Evolutionary conservation across 1,284 basidiomycete species (phyloP).

Genomic region (Fistulinella staudtii): DNA sequence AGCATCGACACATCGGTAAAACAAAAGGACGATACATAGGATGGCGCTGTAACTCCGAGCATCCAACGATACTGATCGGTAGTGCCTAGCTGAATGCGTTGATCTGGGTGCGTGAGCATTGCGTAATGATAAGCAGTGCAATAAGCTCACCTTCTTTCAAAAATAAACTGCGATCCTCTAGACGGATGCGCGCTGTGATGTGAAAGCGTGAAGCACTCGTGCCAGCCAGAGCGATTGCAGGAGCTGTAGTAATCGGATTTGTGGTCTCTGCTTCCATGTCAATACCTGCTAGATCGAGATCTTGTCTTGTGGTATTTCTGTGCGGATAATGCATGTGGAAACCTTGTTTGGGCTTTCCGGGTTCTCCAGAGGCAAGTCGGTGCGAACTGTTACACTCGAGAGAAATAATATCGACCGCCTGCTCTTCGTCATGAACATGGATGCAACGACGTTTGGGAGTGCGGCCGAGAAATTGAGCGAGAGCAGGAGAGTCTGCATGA

Average conservation of each 20-base stretch:
- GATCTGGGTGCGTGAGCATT: slow-evolving; percentile 34
- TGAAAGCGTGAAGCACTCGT: slow-evolving; percentile 55
- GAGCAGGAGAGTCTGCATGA: slow-evolving; percentile 65
- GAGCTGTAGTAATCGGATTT: slow-evolving; percentile 1
- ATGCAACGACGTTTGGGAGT: slow-evolving; percentile 53
- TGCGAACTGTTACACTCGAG: slow-evolving; percentile 7
- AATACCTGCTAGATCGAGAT: slow-evolving; percentile 30
- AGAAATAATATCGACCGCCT: slow-evolving; percentile 37
- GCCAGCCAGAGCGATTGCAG: slow-evolving; percentile 15
- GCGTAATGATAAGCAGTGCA: background rate
- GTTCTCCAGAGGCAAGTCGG: slow-evolving; percentile 1
- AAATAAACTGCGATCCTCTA: slow-evolving; percentile 63
- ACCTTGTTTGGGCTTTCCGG: slow-evolving; percentile 27
- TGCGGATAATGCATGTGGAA: slow-evolving; percentile 42
- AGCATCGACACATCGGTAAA: background rate
- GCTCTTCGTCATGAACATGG: slow-evolving; percentile 46
- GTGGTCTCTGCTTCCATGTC: background rate
- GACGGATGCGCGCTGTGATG: slow-evolving; percentile 55
- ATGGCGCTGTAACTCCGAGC: slow-evolving; percentile 61
- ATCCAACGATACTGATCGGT: slow-evolving; percentile 67
- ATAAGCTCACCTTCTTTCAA: slow-evolving; percentile 47
- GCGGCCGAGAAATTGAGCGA: slow-evolving; percentile 68
- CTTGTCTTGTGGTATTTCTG: slow-evolving; percentile 40
- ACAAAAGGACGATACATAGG: slow-evolving; percentile 52
- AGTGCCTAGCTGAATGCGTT: slow-evolving; percentile 33